These are phyloP conservation scores for Cryptococcus sp. DNA, from an alignment of 1,284 basidiomycete genomes.

Conservation along the genomic window DNA sequence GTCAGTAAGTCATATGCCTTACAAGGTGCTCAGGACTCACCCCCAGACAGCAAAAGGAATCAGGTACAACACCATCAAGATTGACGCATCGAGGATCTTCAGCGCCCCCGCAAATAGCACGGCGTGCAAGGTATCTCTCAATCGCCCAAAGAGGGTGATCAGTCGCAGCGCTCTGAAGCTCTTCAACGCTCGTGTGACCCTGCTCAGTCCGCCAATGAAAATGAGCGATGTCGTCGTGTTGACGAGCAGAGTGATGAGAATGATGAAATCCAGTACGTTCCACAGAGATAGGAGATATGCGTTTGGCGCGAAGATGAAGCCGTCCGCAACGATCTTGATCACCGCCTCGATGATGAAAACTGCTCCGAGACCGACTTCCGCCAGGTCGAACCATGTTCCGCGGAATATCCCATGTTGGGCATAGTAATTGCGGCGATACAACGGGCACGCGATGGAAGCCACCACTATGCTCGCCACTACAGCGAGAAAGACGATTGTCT, in stretches of 20 bases:
- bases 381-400: slow-evolving; percentile 84
- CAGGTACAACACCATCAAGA: slow-evolving; percentile 93
- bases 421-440: slow-evolving; percentile 79
- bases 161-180: slow-evolving; percentile 85
- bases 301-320: slow-evolving; percentile 89
- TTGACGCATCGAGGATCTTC: slow-evolving; percentile 85
- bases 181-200: slow-evolving; percentile 82
- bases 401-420: slow-evolving; percentile 62
- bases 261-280: slow-evolving; percentile 88
- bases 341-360: slow-evolving; percentile 81
- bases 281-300: slow-evolving; percentile 89
- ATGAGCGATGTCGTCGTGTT: slow-evolving; percentile 79
- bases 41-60: slow-evolving; percentile 98
- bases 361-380: slow-evolving; percentile 74
- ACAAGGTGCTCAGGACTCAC: slow-evolving; percentile 26
- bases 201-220: slow-evolving; percentile 76
- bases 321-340: slow-evolving; percentile 89
- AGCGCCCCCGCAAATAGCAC: slow-evolving; percentile 84
- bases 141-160: slow-evolving; percentile 82
- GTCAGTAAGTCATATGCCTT: background rate
- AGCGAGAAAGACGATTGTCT: slow-evolving; percentile 70
- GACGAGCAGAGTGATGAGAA: slow-evolving; percentile 77
- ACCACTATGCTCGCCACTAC: slow-evolving; percentile 84
- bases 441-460: slow-evolving; percentile 81
- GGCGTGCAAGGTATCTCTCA: slow-evolving; percentile 89